phyloP scores from a whole-genome alignment of 2,329 filamentous ascomycete genomes.

The Colletotrichum eleusines region DNA sequence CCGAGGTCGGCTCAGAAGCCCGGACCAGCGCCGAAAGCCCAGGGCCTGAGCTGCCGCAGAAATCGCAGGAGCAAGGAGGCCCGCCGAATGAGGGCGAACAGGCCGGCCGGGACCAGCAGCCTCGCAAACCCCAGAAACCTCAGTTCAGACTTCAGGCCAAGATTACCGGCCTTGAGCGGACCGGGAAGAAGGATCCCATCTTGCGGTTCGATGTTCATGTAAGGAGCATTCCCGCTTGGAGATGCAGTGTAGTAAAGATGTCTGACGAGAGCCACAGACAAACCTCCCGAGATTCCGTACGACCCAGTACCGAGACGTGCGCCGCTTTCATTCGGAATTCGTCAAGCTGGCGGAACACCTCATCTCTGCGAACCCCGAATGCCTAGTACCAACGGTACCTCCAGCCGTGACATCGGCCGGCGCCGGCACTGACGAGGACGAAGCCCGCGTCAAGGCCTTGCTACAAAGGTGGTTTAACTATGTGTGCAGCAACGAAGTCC shows the following conservation, averaged over 20 bases:
- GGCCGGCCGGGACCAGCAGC: slow-evolving; percentile 57
- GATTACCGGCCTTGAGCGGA: slow-evolving; percentile 92
- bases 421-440: slow-evolving; percentile 95
- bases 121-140: slow-evolving; percentile 71
- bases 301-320: slow-evolving; percentile 97
- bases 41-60: slow-evolving; percentile 43
- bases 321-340: slow-evolving; percentile 95
- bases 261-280: slow-evolving; percentile 69
- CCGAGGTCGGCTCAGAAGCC: slow-evolving; percentile 42
- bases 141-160: slow-evolving; percentile 92
- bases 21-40: slow-evolving; percentile 42
- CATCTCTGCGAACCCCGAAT: slow-evolving; percentile 97
- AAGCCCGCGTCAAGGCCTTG: slow-evolving; percentile 85
- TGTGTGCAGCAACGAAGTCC: slow-evolving; percentile 89
- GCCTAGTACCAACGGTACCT: slow-evolving; percentile 92
- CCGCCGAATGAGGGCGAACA: slow-evolving; percentile 39
- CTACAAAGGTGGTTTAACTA: slow-evolving; percentile 97
- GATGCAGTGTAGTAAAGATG: neutral
- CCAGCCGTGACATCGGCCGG: slow-evolving; percentile 95
- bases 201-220: slow-evolving; percentile 97
- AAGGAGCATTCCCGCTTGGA: slow-evolving; percentile 52
- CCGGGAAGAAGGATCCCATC: slow-evolving; percentile 95
- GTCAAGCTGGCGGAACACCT: slow-evolving; percentile 95
- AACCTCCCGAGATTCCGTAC: slow-evolving; percentile 98
- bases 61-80: slow-evolving; percentile 46